A percentile compares a stretch with the other conserved stretches of the same genome.
These are phyloP conservation scores for Staphylotrichum longicolle DNA, from an alignment of 495 filamentous ascomycete genomes.

Conservation along the genomic window DNA sequence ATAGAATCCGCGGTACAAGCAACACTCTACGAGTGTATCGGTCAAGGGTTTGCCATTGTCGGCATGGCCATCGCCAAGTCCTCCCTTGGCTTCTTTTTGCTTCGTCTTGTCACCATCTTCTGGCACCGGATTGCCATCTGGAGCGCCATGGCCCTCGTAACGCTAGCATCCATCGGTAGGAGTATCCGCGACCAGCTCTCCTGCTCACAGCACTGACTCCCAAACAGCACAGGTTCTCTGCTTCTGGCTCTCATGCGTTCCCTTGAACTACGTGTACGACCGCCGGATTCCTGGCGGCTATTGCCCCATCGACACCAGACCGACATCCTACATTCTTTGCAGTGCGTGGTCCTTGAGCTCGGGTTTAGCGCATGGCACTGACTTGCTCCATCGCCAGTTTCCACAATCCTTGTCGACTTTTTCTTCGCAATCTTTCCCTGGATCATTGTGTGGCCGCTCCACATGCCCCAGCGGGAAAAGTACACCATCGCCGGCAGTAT, in stretches of 20 bases:
- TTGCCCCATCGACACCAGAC: conserved; percentile 26
- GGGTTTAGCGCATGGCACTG: no score
- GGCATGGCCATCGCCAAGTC: conserved; percentile 43
- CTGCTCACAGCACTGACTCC: neutral
- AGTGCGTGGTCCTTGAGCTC: conserved; percentile 13
- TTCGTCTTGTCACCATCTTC: conserved; percentile 36
- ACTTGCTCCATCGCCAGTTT: conserved; percentile 7
- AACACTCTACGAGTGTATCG: conserved; percentile 40
- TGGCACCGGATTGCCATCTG: conserved; percentile 41
- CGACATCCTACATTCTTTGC: conserved; percentile 28
- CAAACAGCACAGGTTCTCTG: conserved; percentile 32
- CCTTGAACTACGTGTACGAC: conserved; percentile 28
- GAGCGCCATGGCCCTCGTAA: conserved; percentile 28
- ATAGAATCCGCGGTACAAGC: conserved; percentile 31
- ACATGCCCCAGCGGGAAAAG: conserved; percentile 48
- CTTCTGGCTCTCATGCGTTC: conserved; percentile 29
- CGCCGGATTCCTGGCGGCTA: conserved; percentile 21
- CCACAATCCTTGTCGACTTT: conserved; percentile 42
- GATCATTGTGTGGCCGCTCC: conserved; percentile 48
- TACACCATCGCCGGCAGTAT: conserved; percentile 47
- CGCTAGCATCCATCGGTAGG: conserved; percentile 25
- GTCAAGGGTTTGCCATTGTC: conserved; percentile 40
- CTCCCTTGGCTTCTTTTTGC: conserved; percentile 42
- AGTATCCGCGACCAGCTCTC: neutral
- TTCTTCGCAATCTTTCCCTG: conserved; percentile 48